Conservation (phyloP, 352 stramenopile genomes). For the Phytopythium helicoides region DNA sequence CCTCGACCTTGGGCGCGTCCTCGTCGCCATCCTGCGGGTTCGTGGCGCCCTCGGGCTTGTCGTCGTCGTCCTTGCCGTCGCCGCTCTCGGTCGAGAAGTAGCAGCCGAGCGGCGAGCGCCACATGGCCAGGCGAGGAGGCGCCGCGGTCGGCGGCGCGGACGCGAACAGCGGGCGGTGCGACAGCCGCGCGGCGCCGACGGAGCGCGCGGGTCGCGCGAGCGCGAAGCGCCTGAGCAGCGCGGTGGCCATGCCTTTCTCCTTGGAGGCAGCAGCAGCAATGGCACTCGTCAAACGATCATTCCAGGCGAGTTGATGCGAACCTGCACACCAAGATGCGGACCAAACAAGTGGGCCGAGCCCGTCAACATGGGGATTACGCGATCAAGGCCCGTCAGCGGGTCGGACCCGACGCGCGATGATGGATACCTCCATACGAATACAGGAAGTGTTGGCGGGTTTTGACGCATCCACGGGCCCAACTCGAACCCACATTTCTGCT, state of each 20-base stretch:
- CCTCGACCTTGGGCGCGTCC: constrained; percentile 33
- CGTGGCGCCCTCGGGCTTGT: constrained; percentile 12
- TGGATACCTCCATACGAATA: no score
- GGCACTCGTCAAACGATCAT: no score
- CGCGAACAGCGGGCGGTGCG: constrained; percentile 8
- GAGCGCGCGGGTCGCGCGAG: constrained; percentile 13
- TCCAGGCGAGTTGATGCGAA: not conserved
- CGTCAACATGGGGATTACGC: not conserved
- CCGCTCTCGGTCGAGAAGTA: constrained; percentile 31
- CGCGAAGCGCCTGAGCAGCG: constrained; percentile 31
- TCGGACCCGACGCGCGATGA: no score
- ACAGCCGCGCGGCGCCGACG: not conserved
- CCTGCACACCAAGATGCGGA: not conserved
- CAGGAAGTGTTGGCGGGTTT: no score
- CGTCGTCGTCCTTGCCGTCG: constrained; percentile 15
- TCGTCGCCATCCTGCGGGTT: constrained; percentile 18
- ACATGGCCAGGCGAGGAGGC: constrained; percentile 9
- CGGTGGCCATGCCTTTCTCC: constrained; percentile 26
- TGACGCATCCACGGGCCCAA: no score
- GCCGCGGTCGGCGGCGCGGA: not conserved
- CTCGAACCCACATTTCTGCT: no score
- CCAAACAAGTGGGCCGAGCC: no score
- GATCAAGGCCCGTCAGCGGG: no score
- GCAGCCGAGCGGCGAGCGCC: constrained; percentile 5
- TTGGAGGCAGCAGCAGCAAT: no score